Evolutionary conservation across 768 basidiomycete genomes (phyloP).

Genomic region (Chalciporus piperatus): DNA sequence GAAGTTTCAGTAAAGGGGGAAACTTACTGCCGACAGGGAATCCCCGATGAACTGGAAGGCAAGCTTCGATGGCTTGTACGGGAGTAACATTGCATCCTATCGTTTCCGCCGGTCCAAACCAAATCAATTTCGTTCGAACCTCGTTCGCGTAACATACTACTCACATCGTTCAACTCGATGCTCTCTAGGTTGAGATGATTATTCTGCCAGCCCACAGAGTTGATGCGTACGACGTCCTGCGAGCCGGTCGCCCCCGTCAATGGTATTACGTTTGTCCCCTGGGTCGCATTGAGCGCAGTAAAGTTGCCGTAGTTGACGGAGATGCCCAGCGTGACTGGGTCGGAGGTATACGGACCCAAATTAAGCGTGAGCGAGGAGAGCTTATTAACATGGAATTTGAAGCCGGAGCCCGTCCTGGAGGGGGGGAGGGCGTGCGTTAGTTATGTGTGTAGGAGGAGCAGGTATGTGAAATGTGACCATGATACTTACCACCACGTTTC

Average conservation of each 20-base stretch:
- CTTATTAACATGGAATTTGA: slow-evolving; percentile 47
- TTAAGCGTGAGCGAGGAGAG: slow-evolving; percentile 42
- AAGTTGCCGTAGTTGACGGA: slow-evolving; percentile 49
- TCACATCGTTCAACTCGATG: slow-evolving; percentile 43
- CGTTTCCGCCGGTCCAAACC: background rate
- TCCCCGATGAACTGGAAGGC: slow-evolving; percentile 59
- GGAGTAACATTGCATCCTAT: slow-evolving; percentile 47
- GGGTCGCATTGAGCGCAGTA: slow-evolving; percentile 44
- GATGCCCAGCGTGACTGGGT: slow-evolving; percentile 46
- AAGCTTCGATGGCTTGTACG: slow-evolving; percentile 44
- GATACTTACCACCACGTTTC: slow-evolving; percentile 51
- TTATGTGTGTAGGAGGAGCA: background rate
- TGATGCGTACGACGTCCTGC: slow-evolving; percentile 40
- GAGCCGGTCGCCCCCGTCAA: slow-evolving; percentile 14
- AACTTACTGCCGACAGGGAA: slow-evolving; percentile 50
- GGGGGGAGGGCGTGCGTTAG: background rate
- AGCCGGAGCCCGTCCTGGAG: slow-evolving; percentile 51
- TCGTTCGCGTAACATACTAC: background rate
- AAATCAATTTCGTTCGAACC: background rate
- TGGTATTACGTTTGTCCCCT: slow-evolving; percentile 44
- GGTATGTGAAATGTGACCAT: background rate
- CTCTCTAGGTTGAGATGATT: slow-evolving; percentile 53
- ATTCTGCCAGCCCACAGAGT: slow-evolving; percentile 58
- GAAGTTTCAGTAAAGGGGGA: background rate
- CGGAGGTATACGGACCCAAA: slow-evolving; percentile 47